Evolutionary conservation across 2,329 filamentous ascomycete species (phyloP), one percentile per base, ranked within the genome.

Genomic region (Ophiocordyceps camponoti-rufipedis): DNA sequence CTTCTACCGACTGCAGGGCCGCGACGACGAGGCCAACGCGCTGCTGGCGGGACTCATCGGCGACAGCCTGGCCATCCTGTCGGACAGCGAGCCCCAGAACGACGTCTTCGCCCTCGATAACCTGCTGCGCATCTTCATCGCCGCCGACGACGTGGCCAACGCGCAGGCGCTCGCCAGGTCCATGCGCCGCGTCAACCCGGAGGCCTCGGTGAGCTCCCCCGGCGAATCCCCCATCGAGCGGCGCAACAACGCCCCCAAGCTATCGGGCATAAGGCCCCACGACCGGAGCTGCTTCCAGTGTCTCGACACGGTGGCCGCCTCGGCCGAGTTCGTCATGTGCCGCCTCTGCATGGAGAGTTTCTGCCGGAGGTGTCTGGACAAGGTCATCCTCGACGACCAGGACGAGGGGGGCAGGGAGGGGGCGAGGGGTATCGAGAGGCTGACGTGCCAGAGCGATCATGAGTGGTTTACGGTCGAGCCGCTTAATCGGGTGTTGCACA

Each of bases 71-170:
- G 56, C 57, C 2, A 60, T 66, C 5, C 49, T 67, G 1, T 59
- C 61, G 0, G 64, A 67, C 31, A 58, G 62, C 9, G 64, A 67
- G 47, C 62, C 60, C 2, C 55, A 59, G 14, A 67, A 67, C 42
- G 64, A 67, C 47, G 58, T 61, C 31, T 66, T 61, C 32, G 63
- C 63, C 5, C 54, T 67, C 2, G 62, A 65, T 46, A 67, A 67
- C 44, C 57, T 67, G 12, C 55, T 64, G 1, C 58, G 58, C 1
- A 58, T 62, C 2, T 57, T 67, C 44, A 57, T 65, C 39, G 64
- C 64, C 0, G 58, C 61, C 7, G 55, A 58, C 18, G 63, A 67
- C 43, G 50, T 56, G 4, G 52, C 53, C 1, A 62, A 65, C 19
- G 63, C 64, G 5, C 49, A 51, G 4, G 60, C 62, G 0, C 52